phyloP scores from a whole-genome alignment of 176 grass and related monocot genomes.

The Oryza meyeriana region DNA sequence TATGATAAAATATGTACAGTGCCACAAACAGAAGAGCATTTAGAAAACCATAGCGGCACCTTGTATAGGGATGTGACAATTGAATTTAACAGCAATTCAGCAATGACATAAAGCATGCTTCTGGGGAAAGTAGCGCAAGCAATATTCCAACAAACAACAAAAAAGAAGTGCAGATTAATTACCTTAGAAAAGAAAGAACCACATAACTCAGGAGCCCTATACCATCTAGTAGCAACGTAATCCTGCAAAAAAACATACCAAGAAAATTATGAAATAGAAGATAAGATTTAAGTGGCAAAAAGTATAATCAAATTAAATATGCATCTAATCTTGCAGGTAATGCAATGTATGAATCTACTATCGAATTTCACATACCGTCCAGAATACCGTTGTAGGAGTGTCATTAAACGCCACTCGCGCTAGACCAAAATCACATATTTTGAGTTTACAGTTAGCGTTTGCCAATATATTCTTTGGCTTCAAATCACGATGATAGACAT shows the following conservation, averaged over 20 bases:
- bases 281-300: neutral
- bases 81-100: slow-evolving; percentile 3
- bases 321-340: neutral
- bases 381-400: slow-evolving; percentile 86
- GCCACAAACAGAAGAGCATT: neutral
- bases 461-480: slow-evolving; percentile 99
- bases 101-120: slow-evolving; percentile 14
- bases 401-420: slow-evolving; percentile 98
- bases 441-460: slow-evolving; percentile 98
- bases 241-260: slow-evolving; percentile 45
- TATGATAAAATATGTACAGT: neutral
- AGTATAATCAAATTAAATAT: neutral
- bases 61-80: neutral
- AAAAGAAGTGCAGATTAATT: slow-evolving; percentile 27
- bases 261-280: slow-evolving; percentile 8
- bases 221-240: slow-evolving; percentile 99
- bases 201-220: slow-evolving; percentile 92
- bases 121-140: neutral
- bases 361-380: slow-evolving; percentile 68
- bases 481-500: slow-evolving; percentile 99
- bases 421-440: slow-evolving; percentile 97
- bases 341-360: neutral
- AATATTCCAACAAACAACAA: slow-evolving; percentile 21
- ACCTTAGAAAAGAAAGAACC: slow-evolving; percentile 99
- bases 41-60: neutral